Evolutionary conservation across 1,284 basidiomycete species (phyloP).

Genomic region (Moesziomyces antarcticus): DNA sequence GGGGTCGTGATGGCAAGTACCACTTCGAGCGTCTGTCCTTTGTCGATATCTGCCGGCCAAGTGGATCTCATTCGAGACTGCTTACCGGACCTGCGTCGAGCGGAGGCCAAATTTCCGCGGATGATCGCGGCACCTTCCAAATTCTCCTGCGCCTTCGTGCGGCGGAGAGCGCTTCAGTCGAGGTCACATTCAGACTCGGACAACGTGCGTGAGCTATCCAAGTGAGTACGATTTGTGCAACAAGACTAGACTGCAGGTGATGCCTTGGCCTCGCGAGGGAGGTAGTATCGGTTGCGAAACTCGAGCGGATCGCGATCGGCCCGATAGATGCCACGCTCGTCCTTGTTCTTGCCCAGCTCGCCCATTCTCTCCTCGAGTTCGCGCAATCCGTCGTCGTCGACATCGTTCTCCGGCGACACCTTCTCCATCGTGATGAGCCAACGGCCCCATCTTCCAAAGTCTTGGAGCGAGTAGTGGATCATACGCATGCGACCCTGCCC

Average conservation of each 20-base stretch:
- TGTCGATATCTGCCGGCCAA: too few species aligned
- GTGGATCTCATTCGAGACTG: too few species aligned
- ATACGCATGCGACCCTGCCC: constrained; percentile 47
- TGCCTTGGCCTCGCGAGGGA: constrained; percentile 25
- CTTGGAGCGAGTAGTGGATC: constrained; percentile 87
- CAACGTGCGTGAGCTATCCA: too few species aligned
- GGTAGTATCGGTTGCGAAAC: constrained; percentile 57
- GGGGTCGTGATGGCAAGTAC: too few species aligned
- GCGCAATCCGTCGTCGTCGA: constrained; percentile 29
- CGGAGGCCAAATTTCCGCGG: too few species aligned
- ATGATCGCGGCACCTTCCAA: too few species aligned
- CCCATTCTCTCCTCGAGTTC: constrained; percentile 37
- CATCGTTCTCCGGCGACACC: constrained; percentile 39
- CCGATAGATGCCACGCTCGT: constrained; percentile 39
- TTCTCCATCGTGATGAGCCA: constrained; percentile 64
- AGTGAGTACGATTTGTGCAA: too few species aligned
- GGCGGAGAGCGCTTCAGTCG: too few species aligned
- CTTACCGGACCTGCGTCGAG: too few species aligned
- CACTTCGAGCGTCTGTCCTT: too few species aligned
- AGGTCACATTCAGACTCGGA: too few species aligned
- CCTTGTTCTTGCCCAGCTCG: constrained; percentile 43
- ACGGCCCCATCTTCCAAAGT: constrained; percentile 95
- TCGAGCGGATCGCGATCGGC: constrained; percentile 53
- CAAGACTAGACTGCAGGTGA: background rate
- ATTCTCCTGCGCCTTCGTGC: too few species aligned